Base-by-base conservation (phyloP, 495 filamentous ascomycete species). In the Staphylotrichum longicolle region DNA sequence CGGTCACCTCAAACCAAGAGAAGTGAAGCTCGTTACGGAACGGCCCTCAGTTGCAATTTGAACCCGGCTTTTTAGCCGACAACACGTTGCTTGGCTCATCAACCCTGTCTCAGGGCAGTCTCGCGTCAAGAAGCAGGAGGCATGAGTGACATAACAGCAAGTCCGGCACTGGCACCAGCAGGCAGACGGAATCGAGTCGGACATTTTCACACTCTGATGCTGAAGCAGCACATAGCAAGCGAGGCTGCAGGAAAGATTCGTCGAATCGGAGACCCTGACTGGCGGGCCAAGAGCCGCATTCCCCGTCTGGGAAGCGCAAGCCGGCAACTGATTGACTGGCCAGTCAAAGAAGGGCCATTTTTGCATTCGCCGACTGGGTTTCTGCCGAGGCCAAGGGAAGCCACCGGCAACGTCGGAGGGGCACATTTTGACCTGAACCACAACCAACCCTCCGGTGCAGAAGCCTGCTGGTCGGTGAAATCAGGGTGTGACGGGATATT, bases 251-350 rank as follows among this genome's bases (percentile, higher is more conserved):
- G 0, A 32, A 4, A 12, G 8, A 45, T 45, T 45, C 40, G 40
- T 12, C 30, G 30, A 45, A 45, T 35, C 27, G 40, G 8, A 30
- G 30, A 12, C n/a, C 41, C 12, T 45, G 41, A 33, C 27, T 56
- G 41, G 37, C 20, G 54, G 47, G 40, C 40, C 27, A 45, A 34
- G 54, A 56, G 40, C 54, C 40, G 54, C 54, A 44, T 45, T 6
- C 35, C 51, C 10, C 5, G 10, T 34, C 40, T 10, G 50, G 3
- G 14, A 14, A 46, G 20, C 20, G 20, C 20, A 27, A 27, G 20
- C 20, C 20, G 20, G 20, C 20, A 27, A 27, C 1, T 1, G 20
- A 15, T 20, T 12, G 12, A 10, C 10, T 7, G 12, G 27, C 47
- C 8, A 27, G 30, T 12, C 9, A 12, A 3, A 34, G 11, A 32